phyloP scores from a whole-genome alignment of 2,329 filamentous ascomycete genomes.

The Plectosphaerella sp. region DNA sequence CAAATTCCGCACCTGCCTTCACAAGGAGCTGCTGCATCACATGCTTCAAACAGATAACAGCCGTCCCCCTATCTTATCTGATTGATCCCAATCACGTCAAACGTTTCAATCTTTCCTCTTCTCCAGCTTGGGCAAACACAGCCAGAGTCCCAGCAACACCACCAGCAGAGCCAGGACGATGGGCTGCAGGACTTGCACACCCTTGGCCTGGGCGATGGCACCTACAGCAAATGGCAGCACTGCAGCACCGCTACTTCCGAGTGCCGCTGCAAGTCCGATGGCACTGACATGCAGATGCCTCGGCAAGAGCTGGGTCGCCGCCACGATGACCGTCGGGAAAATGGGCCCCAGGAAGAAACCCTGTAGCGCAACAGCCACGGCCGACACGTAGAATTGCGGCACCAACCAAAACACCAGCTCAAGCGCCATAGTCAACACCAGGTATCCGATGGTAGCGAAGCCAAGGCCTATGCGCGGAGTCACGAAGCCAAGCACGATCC shows the following conservation, averaged over 20 bases:
- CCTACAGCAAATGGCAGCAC: conserved; percentile 63
- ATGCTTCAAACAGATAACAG: too few species aligned
- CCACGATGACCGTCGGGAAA: conserved; percentile 69
- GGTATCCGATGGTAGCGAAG: conserved; percentile 56
- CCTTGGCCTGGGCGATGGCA: conserved; percentile 55
- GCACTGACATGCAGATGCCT: conserved; percentile 69
- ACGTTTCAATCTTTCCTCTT: conserved; percentile 17
- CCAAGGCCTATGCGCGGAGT: conserved; percentile 70
- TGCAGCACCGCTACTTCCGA: conserved; percentile 69
- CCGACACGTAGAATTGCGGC: conserved; percentile 70
- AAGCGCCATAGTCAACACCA: conserved; percentile 58
- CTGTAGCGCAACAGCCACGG: conserved; percentile 65
- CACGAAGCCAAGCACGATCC: conserved; percentile 67
- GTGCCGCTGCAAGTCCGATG: conserved; percentile 73
- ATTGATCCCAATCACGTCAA: too few species aligned
- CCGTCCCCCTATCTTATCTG: too few species aligned
- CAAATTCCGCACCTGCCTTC: too few species aligned
- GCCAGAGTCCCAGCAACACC: conserved; percentile 40
- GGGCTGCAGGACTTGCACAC: conserved; percentile 53
- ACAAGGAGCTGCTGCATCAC: too few species aligned
- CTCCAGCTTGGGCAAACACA: conserved; percentile 34
- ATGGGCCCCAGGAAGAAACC: conserved; percentile 79
- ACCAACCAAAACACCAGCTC: conserved; percentile 79
- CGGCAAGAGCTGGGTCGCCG: conserved; percentile 65
- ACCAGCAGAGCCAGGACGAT: conserved; percentile 47